Evolutionary conservation across 305 asterid genomes (phyloP).

Genomic region (Fraxinus latifolia): DNA sequence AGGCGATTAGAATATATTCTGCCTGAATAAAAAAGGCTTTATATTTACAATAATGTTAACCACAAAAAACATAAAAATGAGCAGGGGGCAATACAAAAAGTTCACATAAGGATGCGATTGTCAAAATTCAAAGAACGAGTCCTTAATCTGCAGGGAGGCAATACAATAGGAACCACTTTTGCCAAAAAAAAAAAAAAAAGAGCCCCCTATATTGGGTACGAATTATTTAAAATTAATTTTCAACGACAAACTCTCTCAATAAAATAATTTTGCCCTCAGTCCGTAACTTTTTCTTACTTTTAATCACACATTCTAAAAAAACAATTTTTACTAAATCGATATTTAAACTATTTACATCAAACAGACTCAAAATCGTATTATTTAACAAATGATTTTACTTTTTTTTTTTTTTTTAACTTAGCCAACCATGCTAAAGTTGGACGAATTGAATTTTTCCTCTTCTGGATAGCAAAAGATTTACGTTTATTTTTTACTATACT

Average conservation of each 20-base stretch:
- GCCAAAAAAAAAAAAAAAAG: neutral
- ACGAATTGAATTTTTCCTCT: neutral
- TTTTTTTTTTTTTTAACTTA: too few relatives aligned
- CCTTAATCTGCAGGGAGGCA: neutral
- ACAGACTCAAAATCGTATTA: neutral
- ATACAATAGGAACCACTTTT: neutral
- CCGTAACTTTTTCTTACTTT: too few relatives aligned
- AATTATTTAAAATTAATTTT: too few relatives aligned
- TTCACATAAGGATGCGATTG: neutral
- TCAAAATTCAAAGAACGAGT: neutral
- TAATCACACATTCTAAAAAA: too few relatives aligned
- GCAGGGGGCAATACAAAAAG: neutral
- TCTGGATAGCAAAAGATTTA: neutral
- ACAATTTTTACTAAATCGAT: neutral
- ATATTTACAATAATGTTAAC: neutral
- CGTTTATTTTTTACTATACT: too few relatives aligned
- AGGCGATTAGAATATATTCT: too few relatives aligned
- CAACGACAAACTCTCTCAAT: neutral
- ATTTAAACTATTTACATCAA: neutral
- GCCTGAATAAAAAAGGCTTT: too few relatives aligned
- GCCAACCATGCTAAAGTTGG: neutral
- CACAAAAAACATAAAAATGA: neutral
- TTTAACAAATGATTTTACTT: neutral
- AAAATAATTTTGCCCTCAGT: neutral
- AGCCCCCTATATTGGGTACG: neutral